A percentile compares a stretch with the other conserved stretches of the same genome.
These are phyloP conservation scores for Tricholoma matsutake DNA, from an alignment of 768 basidiomycete species.

Conservation along the genomic window DNA sequence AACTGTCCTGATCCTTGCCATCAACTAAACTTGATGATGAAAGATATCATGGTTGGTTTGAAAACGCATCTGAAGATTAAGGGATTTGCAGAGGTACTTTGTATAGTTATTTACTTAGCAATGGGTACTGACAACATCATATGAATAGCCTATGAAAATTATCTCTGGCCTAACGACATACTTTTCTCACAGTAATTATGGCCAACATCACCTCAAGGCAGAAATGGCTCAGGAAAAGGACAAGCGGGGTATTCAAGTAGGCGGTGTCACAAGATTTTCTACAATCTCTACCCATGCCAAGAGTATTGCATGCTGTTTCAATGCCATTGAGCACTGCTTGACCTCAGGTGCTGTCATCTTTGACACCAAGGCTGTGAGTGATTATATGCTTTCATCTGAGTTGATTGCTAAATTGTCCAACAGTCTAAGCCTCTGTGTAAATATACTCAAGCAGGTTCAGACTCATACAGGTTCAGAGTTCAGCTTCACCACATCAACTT, in stretches of 20 bases:
- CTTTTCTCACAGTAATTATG: too few species aligned
- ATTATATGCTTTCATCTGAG: neutral
- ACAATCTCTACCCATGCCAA: neutral
- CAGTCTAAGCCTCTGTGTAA: neutral
- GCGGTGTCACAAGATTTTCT: neutral
- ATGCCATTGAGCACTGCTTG: neutral
- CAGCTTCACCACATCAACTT: neutral
- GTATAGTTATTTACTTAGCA: neutral
- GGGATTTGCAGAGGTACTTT: neutral
- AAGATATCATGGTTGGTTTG: too few species aligned
- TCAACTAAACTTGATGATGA: too few species aligned
- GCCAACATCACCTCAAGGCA: neutral
- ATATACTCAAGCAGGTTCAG: neutral
- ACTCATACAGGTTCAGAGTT: neutral
- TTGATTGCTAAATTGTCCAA: neutral
- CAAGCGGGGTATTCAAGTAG: neutral
- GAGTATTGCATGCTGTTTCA: neutral
- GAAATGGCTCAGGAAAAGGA: neutral
- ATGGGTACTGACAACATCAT: too few species aligned
- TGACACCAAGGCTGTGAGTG: neutral
- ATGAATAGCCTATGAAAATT: neutral
- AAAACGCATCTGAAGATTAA: neutral
- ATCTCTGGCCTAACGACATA: too few species aligned
- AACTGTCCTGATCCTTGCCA: too few species aligned
- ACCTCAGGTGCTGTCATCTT: neutral